Evolutionary conservation across 73 alveolate species (phyloP).

Genomic region (Effrenium voratum): DNA sequence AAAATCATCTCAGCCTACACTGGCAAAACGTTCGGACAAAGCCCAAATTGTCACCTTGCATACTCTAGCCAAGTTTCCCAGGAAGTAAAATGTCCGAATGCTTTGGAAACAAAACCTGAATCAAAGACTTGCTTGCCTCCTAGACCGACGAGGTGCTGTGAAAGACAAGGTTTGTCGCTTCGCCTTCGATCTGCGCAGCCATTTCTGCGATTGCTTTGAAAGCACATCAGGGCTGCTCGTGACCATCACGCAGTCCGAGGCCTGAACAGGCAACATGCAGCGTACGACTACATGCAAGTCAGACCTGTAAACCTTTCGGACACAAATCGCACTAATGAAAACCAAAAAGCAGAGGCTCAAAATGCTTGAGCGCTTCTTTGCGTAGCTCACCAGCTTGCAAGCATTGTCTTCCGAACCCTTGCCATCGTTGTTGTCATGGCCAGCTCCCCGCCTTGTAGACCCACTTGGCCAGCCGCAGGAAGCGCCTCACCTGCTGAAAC

Average conservation of each 20-base stretch:
- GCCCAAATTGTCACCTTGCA: too few species aligned
- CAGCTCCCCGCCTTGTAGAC: background rate
- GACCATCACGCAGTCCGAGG: background rate
- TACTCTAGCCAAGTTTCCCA: background rate
- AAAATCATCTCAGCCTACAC: too few species aligned
- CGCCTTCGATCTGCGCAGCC: background rate
- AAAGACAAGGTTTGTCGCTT: background rate
- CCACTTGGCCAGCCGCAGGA: conserved; percentile 40
- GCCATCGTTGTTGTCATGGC: too few species aligned
- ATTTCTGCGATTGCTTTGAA: conserved; percentile 3
- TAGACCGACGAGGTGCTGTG: background rate
- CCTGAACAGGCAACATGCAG: background rate
- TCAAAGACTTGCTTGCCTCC: too few species aligned
- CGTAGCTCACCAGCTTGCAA: too few species aligned
- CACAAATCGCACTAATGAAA: background rate
- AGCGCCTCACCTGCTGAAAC: conserved; percentile 25
- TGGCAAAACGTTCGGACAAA: background rate
- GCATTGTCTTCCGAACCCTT: too few species aligned
- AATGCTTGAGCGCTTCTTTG: too few species aligned
- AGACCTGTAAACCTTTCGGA: background rate
- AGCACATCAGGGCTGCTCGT: background rate
- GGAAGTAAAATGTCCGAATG: too few species aligned
- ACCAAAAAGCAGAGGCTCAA: background rate
- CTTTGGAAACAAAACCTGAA: too few species aligned
- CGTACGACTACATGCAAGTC: background rate